Base-by-base conservation (phyloP, 2,329 filamentous ascomycete species). In the Alternaria sp. region DNA sequence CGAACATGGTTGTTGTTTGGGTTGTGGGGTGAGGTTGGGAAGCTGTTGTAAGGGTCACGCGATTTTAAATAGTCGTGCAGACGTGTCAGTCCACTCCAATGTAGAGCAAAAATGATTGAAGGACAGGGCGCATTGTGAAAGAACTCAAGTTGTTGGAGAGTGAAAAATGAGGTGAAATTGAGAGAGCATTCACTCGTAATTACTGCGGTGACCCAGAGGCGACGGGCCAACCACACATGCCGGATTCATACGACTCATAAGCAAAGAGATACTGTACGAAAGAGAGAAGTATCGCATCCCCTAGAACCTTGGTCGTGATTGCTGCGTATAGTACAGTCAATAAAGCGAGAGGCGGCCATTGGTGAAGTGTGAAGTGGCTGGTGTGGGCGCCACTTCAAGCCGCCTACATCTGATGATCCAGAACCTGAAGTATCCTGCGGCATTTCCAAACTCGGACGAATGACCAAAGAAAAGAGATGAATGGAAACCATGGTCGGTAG, bases 1-100 rank as follows among this genome's bases (percentile, higher is more conserved):
- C 56, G 6, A 69, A 25, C 50, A 69, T 46, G 58, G 3, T 43
- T 12, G 23, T 33, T 20, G 23, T 15, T n/a, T 14, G 23, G 20
- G n/a, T 41, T 41, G 37, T 18, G 15, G 15, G 33, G 37, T 41
- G 37, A 41, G 15, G 1, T 41, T 41, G 15, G 37, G 37, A 41
- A 41, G 37, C 15, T 41, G 37, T 41, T 41, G 8, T 18, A 18
- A 1, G 5, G 3, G 5, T 9, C 37, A 18, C n/a, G 28, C 15
- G 20, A 30, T 11, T 12, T 30, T 12, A 15, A 23, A 28, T 33
- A 23, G 49, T 37, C 6, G 8, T 23, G 28, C 49, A n/a, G 28
- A 21, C 8, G 28, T 6, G 49, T 51, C 20, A 15, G 44, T 18
- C 9, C 9, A 41, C 37, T 18, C 37, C n/a, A 18, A 41, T 41